phyloP scores from a whole-genome alignment of 2,329 filamentous ascomycete genomes.

The Aspergillus versicolor region DNA sequence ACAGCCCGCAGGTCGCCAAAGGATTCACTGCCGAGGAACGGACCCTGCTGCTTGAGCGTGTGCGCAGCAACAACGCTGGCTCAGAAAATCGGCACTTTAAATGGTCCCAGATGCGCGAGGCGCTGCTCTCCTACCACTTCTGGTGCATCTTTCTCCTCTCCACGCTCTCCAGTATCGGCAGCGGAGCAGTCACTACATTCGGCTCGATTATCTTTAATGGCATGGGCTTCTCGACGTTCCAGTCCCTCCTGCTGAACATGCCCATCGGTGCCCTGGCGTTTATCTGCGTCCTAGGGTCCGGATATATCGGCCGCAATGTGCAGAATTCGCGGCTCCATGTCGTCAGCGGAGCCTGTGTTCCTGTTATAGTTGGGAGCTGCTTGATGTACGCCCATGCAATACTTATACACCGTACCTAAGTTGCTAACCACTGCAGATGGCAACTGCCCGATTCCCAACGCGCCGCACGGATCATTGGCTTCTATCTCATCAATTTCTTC shows the following conservation, averaged over 20 bases:
- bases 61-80: constrained; percentile 9
- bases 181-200: constrained; percentile 10
- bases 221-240: constrained; percentile 10
- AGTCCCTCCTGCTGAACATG: constrained; percentile 12
- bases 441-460: constrained; percentile 5
- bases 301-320: constrained; percentile 10
- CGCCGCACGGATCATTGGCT: constrained; percentile 10
- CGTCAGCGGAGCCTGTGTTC: constrained; percentile 8
- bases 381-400: constrained; percentile 1
- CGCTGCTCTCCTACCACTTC: constrained; percentile 3
- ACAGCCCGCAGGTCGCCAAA: background rate
- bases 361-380: constrained; percentile 12
- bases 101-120: constrained; percentile 8
- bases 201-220: constrained; percentile 13
- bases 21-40: constrained; percentile 10
- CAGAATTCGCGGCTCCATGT: constrained; percentile 7
- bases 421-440: constrained; percentile 4
- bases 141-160: constrained; percentile 11
- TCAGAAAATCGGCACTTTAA: constrained; percentile 8
- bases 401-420: too few species aligned
- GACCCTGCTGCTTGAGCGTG: background rate
- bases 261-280: constrained; percentile 8
- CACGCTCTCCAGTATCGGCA: constrained; percentile 1
- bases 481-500: constrained; percentile 14
- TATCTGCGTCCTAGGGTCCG: constrained; percentile 10